Base-by-base conservation (phyloP, 2,329 filamentous ascomycete species). In the Helminthosporium solani region DNA sequence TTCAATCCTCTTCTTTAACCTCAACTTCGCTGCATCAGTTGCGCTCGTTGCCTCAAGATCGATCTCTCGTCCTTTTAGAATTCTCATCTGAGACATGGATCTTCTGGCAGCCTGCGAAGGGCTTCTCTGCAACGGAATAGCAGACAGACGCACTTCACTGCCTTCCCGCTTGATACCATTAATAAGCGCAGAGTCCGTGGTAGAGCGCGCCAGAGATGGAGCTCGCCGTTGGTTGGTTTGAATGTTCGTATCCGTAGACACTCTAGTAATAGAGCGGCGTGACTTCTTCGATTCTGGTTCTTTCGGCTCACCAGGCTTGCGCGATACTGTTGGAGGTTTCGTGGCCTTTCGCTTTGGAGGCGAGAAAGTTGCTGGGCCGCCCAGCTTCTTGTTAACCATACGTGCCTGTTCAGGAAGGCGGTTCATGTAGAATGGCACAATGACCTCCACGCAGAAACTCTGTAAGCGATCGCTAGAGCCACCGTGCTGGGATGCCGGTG, bases 371-470 rank as follows among this genome's bases (percentile, higher is more conserved):
- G 81, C 75, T 1, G 87, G 87, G 0, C 87, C 88, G 14, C 88
- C 88, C 3, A 92, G 77, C 64, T 90, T 90, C 53, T 82, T 83
- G 66, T 86, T 90, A 48, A 91, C 83, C 3, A 78, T 75, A 37
- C 84, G 79, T 58, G 87, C 89, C 12, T 85, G 74, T 28, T 86
- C 81, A 1, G 87, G 87, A n/a, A 91, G 74, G 27, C 88, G 84
- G 12, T 87, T 82, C 27, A 86, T 84, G 64, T 90, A 94, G 82
- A 92, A 92, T 27, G 88, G 88, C 35, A 90, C 74, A 56, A 94
- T 83, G 33, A 94, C 85, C 62, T 94, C 88, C 14, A 88, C 77
- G 61, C 87, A 92, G 63, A 92, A 94, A 63, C 87, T 85, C 52
- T 80, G 82, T 6, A 91, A 72, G 6, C 85, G 82, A 60, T 91